These are phyloP conservation scores for Eutrema heterophyllum DNA, from an alignment of 345 rosid genomes.

Conservation along the genomic window DNA sequence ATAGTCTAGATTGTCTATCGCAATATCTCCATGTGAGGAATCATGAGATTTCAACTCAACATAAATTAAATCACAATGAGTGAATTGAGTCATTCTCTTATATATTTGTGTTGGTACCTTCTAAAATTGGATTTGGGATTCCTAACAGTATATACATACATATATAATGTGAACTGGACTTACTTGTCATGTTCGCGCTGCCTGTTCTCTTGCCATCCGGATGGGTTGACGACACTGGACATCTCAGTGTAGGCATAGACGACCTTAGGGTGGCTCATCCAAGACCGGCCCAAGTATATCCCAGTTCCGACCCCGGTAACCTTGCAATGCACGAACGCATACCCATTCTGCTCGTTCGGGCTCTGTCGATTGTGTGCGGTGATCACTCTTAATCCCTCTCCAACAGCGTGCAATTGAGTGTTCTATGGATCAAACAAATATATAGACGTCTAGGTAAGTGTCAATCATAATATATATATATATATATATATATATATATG, in stretches of 20 bases:
- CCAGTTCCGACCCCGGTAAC: slow-evolving; percentile 36
- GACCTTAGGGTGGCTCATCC: slow-evolving; percentile 48
- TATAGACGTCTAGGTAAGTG: not conserved
- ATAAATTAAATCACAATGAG: too few species aligned
- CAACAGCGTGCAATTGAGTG: slow-evolving; percentile 37
- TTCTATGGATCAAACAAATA: slow-evolving; percentile 14
- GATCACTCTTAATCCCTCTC: slow-evolving; percentile 37
- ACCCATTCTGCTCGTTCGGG: slow-evolving; percentile 28
- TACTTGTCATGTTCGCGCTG: slow-evolving; percentile 34
- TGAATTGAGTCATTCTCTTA: too few species aligned
- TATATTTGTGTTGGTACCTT: too few species aligned
- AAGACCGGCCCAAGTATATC: slow-evolving; percentile 57
- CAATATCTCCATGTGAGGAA: not conserved
- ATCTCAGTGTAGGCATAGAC: slow-evolving; percentile 48
- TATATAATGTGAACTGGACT: not conserved
- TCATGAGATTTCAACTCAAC: not conserved
- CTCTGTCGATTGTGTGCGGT: slow-evolving; percentile 41
- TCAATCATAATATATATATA: not conserved
- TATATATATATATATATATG: not conserved
- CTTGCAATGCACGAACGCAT: slow-evolving; percentile 38
- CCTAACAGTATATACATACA: not conserved
- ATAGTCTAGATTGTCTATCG: not conserved
- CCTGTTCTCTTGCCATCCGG: slow-evolving; percentile 47
- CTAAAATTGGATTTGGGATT: too few species aligned
- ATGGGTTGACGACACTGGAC: slow-evolving; percentile 30